Base-by-base conservation (phyloP, 2,329 filamentous ascomycete genomes). In the Penicillium sp. region DNA sequence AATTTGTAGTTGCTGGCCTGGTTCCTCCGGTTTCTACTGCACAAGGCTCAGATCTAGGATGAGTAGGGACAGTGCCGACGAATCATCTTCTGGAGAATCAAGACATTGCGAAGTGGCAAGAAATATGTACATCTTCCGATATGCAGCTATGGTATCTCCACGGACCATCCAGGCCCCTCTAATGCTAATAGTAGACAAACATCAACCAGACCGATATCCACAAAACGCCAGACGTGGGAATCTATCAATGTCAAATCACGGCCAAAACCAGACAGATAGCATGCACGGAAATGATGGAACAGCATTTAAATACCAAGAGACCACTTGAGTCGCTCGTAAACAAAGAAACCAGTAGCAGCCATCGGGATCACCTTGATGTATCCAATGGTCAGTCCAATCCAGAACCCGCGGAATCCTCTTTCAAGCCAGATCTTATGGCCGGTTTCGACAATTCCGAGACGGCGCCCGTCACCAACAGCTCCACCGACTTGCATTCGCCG, bases 401-500 rank as follows among this genome's bases (percentile, higher is more conserved):
- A 98, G 69, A 95, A 96, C 0, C 92, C 92, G 34, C 76, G 73
- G 42, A 82, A 66, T 0, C 92, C 92, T 39, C 74, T 75, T 66
- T 95, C 87, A 30, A 74, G 69, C 51, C 80, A 80, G 47, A 98
- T 92, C 59, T 80, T 75, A 48, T 67, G 69, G 2, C 81, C 81
- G 1, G 90, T 94, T 67, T 96, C 90, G 11, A 70, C 68, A 47
- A 98, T 85, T 34, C 80, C 73, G 30, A 95, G 66, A 30, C 85
- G 72, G 53, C 79, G 85, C 0, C 90, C 89, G 60, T 96, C 89
- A 1, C 92, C 92, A 0, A 96, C 87, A 0, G 90, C 89, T 8
- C 90, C 92, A 32, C 87, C 85, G 10, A 98, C 92, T 62, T 98
- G 92, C 90, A 98, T 96, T 32, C 92, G 76, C 47, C 92, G 76